Evolutionary conservation across 148 eudicot species (phyloP).

Genomic region (Cornus suecica): DNA sequence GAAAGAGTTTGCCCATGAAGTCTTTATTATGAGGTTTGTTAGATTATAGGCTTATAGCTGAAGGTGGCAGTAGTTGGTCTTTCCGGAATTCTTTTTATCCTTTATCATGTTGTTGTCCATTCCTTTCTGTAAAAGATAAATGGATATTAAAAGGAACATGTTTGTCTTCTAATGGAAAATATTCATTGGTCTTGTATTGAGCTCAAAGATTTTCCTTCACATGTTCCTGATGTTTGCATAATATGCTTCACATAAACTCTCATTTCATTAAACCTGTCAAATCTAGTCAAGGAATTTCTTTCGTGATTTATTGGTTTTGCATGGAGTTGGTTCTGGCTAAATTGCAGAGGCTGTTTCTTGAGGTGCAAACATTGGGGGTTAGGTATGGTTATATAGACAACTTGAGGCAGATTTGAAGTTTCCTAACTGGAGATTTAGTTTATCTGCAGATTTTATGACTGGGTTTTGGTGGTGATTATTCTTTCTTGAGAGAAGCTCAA

Average conservation of each 20-base stretch:
- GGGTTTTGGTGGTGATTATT: background rate
- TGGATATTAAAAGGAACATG: background rate
- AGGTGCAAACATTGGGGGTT: background rate
- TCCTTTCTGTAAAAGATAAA: background rate
- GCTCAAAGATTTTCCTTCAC: background rate
- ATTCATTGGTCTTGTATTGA: background rate
- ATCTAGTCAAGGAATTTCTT: background rate
- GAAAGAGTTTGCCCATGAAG: conserved; percentile 78
- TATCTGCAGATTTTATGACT: background rate
- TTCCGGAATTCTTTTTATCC: background rate
- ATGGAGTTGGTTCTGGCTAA: background rate
- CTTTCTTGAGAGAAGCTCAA: background rate
- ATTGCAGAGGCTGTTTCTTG: conserved; percentile 3
- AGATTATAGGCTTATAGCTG: conserved; percentile 1
- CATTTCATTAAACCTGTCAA: conserved; percentile 8
- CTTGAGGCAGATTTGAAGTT: background rate
- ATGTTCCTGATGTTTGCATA: background rate
- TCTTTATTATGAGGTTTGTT: conserved; percentile 71
- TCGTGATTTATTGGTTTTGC: background rate
- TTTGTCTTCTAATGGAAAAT: background rate
- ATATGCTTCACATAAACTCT: background rate
- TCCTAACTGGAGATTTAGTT: background rate
- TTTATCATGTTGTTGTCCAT: conserved; percentile 8
- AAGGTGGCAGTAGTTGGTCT: background rate
- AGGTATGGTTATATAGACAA: background rate